Evolutionary conservation across 2,329 filamentous ascomycete genomes (phyloP).

Genomic region (Metarhizium humberi): DNA sequence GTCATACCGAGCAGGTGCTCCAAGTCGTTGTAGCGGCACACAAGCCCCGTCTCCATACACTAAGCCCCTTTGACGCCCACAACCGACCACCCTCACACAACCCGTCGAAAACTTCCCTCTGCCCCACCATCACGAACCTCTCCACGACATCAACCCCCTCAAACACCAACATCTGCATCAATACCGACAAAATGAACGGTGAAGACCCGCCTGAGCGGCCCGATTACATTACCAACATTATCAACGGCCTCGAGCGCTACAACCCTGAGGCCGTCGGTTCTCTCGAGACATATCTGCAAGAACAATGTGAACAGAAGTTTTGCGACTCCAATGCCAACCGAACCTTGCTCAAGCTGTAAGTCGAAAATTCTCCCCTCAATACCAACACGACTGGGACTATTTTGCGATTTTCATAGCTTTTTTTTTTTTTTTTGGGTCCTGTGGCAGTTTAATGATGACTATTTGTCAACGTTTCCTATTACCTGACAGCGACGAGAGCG

Average conservation of each 20-base stretch:
- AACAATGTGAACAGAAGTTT: conserved; percentile 91
- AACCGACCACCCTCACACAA: conserved; percentile 30
- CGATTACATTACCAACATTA: conserved; percentile 83
- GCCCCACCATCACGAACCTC: conserved; percentile 33
- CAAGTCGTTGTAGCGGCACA: conserved; percentile 10
- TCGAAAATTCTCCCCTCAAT: conserved; percentile 19
- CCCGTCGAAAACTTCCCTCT: conserved; percentile 30
- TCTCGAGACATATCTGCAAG: conserved; percentile 88
- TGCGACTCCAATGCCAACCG: conserved; percentile 96
- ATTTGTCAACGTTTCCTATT: conserved; percentile 94
- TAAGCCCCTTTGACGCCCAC: conserved; percentile 28
- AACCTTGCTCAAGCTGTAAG: conserved; percentile 93
- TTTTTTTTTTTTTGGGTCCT: conserved; percentile 5
- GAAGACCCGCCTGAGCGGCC: conserved; percentile 90
- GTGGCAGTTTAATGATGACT: conserved; percentile 55
- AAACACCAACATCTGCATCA: conserved; percentile 11
- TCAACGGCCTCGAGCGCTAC: conserved; percentile 96
- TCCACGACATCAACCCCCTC: conserved; percentile 16
- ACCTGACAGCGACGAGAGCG: conserved; percentile 60
- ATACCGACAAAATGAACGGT: conserved; percentile 47
- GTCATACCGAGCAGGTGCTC: neutral
- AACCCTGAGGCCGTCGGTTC: conserved; percentile 92
- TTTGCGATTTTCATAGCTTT: neutral
- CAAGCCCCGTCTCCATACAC: conserved; percentile 17
- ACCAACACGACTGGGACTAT: neutral